These are phyloP conservation scores for Kurtzmaniella natalensis DNA, from an alignment of 1,139 yeast genomes.

Conservation along the genomic window DNA sequence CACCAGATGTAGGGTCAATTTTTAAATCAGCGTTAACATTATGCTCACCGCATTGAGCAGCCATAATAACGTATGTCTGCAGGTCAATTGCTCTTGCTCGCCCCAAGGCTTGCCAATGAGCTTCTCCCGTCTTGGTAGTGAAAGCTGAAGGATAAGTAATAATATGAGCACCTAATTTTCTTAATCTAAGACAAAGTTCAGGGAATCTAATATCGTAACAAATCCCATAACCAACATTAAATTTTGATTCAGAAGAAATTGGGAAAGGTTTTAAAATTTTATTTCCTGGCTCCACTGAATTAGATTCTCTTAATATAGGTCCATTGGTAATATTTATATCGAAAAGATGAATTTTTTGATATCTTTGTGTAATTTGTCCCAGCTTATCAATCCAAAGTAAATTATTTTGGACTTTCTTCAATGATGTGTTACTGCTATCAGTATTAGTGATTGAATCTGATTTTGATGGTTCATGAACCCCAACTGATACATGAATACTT, in stretches of 20 bases:
- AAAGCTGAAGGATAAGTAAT: constrained; percentile 88
- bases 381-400: constrained; percentile 62
- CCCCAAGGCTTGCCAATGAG: constrained; percentile 84
- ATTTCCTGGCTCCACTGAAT: constrained; percentile 77
- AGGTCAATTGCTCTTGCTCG: constrained; percentile 83
- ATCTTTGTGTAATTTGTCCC: constrained; percentile 63
- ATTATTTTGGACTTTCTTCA: constrained; percentile 58
- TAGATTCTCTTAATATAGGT: constrained; percentile 68
- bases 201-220: constrained; percentile 92
- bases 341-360: constrained; percentile 84
- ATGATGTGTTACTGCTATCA: constrained; percentile 8
- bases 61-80: constrained; percentile 83
- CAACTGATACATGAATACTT: constrained; percentile 44
- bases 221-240: constrained; percentile 67
- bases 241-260: constrained; percentile 21
- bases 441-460: constrained; percentile 12
- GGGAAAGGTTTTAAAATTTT: constrained; percentile 50
- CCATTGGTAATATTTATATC: constrained; percentile 82
- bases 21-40: constrained; percentile 32
- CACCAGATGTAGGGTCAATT: constrained; percentile 26
- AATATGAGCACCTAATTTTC: constrained; percentile 72
- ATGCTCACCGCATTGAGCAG: constrained; percentile 87
- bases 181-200: constrained; percentile 62
- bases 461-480: constrained; percentile 74
- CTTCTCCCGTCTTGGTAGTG: constrained; percentile 84